These are phyloP conservation scores for Russula ochroleuca DNA, from an alignment of 768 basidiomycete species.

Conservation along the genomic window DNA sequence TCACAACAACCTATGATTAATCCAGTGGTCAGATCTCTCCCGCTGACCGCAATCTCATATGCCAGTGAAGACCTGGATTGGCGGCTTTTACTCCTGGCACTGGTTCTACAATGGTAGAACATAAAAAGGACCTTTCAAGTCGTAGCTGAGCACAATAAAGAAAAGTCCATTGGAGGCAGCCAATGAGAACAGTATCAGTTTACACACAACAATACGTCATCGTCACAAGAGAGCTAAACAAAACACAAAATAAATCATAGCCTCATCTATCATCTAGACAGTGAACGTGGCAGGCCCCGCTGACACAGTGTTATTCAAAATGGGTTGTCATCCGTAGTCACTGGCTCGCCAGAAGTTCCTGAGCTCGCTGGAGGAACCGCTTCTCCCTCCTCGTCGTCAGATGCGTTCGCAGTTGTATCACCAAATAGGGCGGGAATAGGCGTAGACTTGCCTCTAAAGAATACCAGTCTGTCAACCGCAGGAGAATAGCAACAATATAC, in stretches of 20 bases:
- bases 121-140: neutral
- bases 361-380: conserved; percentile 36
- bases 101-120: neutral
- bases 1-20: no score
- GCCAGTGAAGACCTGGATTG: no score
- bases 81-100: no score
- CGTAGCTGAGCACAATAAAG: no score
- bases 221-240: conserved; percentile 10
- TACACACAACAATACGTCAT: conserved; percentile 11
- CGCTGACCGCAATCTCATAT: no score
- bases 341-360: conserved; percentile 36
- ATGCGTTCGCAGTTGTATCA: conserved; percentile 36
- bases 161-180: conserved; percentile 7
- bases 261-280: conserved; percentile 21
- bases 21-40: no score
- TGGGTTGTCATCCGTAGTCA: conserved; percentile 62
- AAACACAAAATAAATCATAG: conserved; percentile 18
- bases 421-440: conserved; percentile 58
- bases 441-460: conserved; percentile 48
- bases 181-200: conserved; percentile 1
- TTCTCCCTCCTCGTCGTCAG: conserved; percentile 38
- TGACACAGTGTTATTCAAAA: conserved; percentile 43
- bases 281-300: neutral
- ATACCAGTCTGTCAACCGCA: neutral
- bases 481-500: conserved; percentile 31